phyloP scores from a whole-genome alignment of 306 rosid species.

The Myrica gale region DNA sequence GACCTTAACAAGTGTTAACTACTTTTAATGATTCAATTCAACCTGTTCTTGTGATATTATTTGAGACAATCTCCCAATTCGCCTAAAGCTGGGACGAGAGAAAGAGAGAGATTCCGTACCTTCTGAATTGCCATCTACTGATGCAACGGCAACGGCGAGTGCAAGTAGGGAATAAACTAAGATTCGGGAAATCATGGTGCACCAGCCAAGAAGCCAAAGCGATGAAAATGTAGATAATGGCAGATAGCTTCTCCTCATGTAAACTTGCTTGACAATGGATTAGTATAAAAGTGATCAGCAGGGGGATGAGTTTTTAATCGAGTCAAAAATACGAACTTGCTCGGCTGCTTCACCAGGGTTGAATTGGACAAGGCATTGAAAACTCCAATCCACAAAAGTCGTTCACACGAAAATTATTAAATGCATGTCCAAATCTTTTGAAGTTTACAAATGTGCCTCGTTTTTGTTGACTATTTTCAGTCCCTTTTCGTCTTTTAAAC shows the following conservation, averaged over 20 bases:
- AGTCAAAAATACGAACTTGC: no score
- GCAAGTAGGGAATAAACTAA: background rate
- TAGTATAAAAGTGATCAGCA: no score
- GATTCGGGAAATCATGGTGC: conserved; percentile 10
- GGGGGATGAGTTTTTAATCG: background rate
- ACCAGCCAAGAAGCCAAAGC: background rate
- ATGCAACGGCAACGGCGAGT: conserved; percentile 25
- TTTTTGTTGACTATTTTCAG: no score
- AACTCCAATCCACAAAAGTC: no score
- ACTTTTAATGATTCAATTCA: background rate
- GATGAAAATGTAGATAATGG: background rate
- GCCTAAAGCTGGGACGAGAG: background rate
- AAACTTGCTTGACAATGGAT: background rate
- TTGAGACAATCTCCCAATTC: background rate
- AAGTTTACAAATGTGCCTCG: no score
- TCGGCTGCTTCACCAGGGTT: no score
- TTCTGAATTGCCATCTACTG: conserved; percentile 31
- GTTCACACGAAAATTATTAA: no score
- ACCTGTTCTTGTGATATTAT: background rate
- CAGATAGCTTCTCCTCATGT: background rate
- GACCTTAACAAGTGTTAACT: no score
- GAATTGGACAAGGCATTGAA: no score
- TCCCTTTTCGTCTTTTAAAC: no score
- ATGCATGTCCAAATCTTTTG: no score
- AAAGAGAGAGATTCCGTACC: background rate